Percentiles rank a stretch among this genome's conserved stretches.
phyloP scores from a whole-genome alignment of 306 rosid species.

The Vigna hirtella region DNA sequence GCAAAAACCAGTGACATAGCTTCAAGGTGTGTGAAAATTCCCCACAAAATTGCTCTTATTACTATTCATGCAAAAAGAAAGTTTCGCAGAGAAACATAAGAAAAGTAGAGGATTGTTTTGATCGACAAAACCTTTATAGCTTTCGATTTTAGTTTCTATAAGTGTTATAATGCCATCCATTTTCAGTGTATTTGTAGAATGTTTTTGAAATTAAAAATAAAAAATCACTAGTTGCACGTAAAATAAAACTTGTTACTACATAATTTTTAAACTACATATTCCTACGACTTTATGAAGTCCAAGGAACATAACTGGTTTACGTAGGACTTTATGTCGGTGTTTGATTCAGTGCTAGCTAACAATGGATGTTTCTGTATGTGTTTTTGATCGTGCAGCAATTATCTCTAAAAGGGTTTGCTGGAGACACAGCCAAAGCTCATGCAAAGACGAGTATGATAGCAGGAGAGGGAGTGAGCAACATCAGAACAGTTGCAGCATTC shows the following conservation, averaged over 20 bases:
- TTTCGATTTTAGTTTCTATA: not conserved
- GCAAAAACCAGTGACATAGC: not conserved
- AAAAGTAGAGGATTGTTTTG: not conserved
- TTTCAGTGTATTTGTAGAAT: not conserved
- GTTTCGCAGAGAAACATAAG: not conserved
- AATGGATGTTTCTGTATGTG: conserved; percentile 6
- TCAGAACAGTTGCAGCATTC: conserved; percentile 97
- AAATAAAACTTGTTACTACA: too few relatives aligned
- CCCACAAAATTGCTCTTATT: not conserved
- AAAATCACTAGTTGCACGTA: not conserved
- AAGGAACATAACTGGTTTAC: not conserved
- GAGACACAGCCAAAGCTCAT: conserved; percentile 99
- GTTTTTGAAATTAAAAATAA: too few relatives aligned
- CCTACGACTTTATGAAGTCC: too few relatives aligned
- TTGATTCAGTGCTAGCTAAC: conserved; percentile 42
- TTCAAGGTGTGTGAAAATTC: not conserved
- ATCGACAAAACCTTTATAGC: not conserved
- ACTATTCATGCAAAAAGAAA: not conserved
- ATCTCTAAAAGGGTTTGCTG: conserved; percentile 97
- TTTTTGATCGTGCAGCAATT: conserved; percentile 75
- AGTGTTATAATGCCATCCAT: too few relatives aligned
- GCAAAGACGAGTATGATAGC: conserved; percentile 99
- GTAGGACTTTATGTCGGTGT: not conserved
- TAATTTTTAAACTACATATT: too few relatives aligned
- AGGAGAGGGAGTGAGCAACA: conserved; percentile 98